Base-by-base conservation (phyloP, 148 eudicot genomes). In the Polygonum maritimum region DNA sequence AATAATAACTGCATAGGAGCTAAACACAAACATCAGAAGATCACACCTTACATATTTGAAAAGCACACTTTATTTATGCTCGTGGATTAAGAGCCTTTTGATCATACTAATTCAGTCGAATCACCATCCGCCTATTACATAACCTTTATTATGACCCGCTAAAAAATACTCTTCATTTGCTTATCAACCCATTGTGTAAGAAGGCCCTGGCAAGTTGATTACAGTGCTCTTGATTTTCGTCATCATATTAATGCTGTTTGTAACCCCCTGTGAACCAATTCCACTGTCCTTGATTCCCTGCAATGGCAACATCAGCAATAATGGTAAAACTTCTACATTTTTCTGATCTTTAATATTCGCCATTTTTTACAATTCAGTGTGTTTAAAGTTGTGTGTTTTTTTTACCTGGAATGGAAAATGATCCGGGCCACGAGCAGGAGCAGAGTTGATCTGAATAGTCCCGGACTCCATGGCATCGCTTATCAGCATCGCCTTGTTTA, bases 271-370 rank as follows among this genome's bases (percentile, higher is more conserved):
- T 2, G 99, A 95, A 21, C 99, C 98, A 41, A 95, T 91, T 71
- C 98, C 99, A 71, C 98, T 95, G 86, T 95, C 98, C 87, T 92
- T 95, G 57, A 95, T 76, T 39, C 97, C 98, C 98, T 95, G 88
- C 62, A 81, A 62, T 54, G 4, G 47, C 47, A 44, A 6, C 1
- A 44, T 44, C 10, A 44, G 6, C 47, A 44, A 1, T 1, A 44
- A 6, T 44, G 11, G 11, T 44, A 44, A 44, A 1, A 2, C 21
- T 19, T 22, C 11, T 21, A 22, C 47, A 44, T 44, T 10, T 7
- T 7, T 6, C 47, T 44, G 47, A 44, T 44, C 47, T 44, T 44
- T 44, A 44, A 44, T 1, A 44, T 0, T 44, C 47, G 2, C 49
- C 15, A 48, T 48, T 48, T 48, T 48, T 12, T 0, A 48, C 15